Evolutionary conservation across 371 early-diverging fungal genomes (phyloP).

Genomic region (Dinochytrium kinnereticum): DNA sequence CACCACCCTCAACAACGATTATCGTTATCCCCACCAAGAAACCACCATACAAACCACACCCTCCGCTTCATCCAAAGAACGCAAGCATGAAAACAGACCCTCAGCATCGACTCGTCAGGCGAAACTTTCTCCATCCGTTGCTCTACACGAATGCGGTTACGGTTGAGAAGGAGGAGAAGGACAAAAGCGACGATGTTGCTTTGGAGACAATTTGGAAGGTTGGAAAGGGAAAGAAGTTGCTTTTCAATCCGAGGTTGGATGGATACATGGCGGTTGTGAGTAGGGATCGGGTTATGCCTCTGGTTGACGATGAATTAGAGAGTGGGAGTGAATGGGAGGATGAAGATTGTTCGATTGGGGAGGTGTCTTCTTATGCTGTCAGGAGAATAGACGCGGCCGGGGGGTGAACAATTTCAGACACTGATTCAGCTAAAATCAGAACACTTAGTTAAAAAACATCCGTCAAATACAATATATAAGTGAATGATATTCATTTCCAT

Average conservation of each 20-base stretch:
- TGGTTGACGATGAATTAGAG: not conserved
- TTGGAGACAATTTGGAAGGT: not conserved
- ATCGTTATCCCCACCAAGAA: conserved; percentile 6
- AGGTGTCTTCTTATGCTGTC: not conserved
- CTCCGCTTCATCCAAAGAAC: not conserved
- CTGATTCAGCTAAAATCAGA: not conserved
- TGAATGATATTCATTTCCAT: no score
- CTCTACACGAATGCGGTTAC: not conserved
- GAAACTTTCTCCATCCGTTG: not conserved
- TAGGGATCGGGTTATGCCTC: not conserved
- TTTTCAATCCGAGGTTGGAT: not conserved
- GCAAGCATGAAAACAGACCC: not conserved
- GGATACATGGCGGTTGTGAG: not conserved
- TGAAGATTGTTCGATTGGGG: not conserved
- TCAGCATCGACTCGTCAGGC: not conserved
- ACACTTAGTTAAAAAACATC: no score
- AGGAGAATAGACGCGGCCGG: not conserved
- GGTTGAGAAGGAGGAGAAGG: not conserved
- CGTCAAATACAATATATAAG: no score
- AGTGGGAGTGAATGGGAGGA: not conserved
- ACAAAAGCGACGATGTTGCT: not conserved
- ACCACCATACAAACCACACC: not conserved
- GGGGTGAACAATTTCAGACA: not conserved
- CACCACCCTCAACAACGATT: not conserved
- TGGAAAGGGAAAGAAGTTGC: not conserved